phyloP scores from a whole-genome alignment of 257 asterid genomes.

The Parsonsia alboflavescens region DNA sequence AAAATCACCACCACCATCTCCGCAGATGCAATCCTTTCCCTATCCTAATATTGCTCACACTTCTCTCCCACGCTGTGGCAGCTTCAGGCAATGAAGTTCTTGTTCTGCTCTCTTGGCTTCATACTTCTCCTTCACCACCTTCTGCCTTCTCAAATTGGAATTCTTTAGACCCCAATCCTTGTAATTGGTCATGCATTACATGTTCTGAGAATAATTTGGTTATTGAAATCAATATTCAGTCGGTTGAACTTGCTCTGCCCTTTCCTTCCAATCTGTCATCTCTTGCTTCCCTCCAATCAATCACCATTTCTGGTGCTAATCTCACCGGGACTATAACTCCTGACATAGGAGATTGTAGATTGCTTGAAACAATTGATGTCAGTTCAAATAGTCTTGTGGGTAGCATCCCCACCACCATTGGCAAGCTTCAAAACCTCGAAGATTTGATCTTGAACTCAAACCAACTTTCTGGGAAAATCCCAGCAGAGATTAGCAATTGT shows the following conservation, averaged over 20 bases:
- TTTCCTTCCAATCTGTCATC: constrained; percentile 59
- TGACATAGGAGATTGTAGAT: constrained; percentile 48
- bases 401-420: constrained; percentile 38
- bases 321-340: constrained; percentile 60
- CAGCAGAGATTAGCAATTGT: constrained; percentile 47
- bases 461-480: constrained; percentile 52
- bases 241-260: constrained; percentile 38
- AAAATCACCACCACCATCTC: constrained; percentile 21
- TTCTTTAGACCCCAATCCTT: constrained; percentile 44
- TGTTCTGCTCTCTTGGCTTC: constrained; percentile 55
- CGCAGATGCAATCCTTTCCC: constrained; percentile 15
- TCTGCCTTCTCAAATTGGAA: constrained; percentile 50
- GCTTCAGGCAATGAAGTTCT: constrained; percentile 37
- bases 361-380: constrained; percentile 44
- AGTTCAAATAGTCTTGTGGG: constrained; percentile 58
- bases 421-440: constrained; percentile 48
- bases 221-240: constrained; percentile 37
- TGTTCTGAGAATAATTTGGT: constrained; percentile 45
- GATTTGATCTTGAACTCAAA: constrained; percentile 47
- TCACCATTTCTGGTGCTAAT: constrained; percentile 54
- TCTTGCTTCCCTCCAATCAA: constrained; percentile 41
- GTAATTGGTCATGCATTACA: constrained; percentile 53
- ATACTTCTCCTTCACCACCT: constrained; percentile 39
- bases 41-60: constrained; percentile 21
- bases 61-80: constrained; percentile 17